Evolutionary conservation across 1,139 yeast genomes (phyloP).

Genomic region (Blastobotrys serpentis): DNA sequence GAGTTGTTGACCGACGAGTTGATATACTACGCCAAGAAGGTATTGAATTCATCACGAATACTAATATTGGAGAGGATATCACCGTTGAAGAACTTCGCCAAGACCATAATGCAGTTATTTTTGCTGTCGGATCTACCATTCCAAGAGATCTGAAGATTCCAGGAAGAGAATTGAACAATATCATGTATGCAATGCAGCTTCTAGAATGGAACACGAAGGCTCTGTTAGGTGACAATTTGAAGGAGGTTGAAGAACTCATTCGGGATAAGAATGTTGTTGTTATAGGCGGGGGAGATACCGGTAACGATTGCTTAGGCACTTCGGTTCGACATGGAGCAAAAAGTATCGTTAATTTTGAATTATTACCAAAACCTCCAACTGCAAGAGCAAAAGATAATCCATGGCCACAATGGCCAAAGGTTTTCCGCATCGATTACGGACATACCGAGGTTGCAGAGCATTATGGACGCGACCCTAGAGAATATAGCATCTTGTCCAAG

Average conservation of each 20-base stretch:
- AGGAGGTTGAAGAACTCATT: constrained; percentile 66
- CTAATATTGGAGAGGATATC: constrained; percentile 78
- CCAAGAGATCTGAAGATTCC: constrained; percentile 94
- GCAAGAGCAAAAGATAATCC: constrained; percentile 93
- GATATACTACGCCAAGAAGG: constrained; percentile 92
- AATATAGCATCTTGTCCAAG: constrained; percentile 90
- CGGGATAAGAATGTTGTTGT: constrained; percentile 90
- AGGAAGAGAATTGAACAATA: constrained; percentile 86
- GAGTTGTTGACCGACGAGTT: constrained; percentile 88
- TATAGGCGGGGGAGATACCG: constrained; percentile 99
- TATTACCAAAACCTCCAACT: constrained; percentile 87
- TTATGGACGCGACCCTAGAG: constrained; percentile 97
- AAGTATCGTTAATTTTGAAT: constrained; percentile 92
- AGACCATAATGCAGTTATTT: constrained; percentile 75
- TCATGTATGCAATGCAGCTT: constrained; percentile 92
- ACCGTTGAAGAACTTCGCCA: constrained; percentile 65
- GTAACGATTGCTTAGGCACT: constrained; percentile 98
- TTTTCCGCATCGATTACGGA: constrained; percentile 97
- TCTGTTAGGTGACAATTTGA: constrained; percentile 76
- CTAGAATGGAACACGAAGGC: constrained; percentile 89
- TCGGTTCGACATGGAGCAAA: constrained; percentile 96
- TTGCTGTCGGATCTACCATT: constrained; percentile 95
- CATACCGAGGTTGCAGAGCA: constrained; percentile 93
- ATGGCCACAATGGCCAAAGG: constrained; percentile 99
- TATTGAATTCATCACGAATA: constrained; percentile 68